Percentiles rank a stretch among this genome's conserved stretches.
Evolutionary conservation across 1,284 basidiomycete genomes (phyloP).

Genomic region (Apiotrichum brassicae): DNA sequence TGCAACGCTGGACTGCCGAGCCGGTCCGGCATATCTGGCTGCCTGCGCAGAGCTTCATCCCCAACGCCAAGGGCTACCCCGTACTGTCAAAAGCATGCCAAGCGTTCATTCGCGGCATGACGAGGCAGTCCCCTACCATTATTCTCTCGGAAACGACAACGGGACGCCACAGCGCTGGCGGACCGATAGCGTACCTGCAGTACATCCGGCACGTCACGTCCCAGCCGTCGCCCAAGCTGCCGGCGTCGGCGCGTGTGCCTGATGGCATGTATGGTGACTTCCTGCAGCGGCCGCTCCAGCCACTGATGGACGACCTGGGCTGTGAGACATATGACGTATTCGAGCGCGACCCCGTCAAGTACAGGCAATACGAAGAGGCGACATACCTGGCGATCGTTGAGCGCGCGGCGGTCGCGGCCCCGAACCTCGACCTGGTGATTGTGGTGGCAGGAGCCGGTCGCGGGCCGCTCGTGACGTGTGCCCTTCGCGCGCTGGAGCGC

Average conservation of each 20-base stretch:
- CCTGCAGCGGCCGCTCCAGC: slow-evolving; percentile 92
- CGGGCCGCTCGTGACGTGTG: slow-evolving; percentile 85
- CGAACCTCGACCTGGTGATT: slow-evolving; percentile 49
- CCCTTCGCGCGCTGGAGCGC: slow-evolving; percentile 69
- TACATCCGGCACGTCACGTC: slow-evolving; percentile 80
- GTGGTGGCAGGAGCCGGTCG: slow-evolving; percentile 93
- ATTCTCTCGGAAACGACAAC: slow-evolving; percentile 65
- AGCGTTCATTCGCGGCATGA: slow-evolving; percentile 75
- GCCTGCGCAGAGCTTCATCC: slow-evolving; percentile 84
- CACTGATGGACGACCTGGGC: slow-evolving; percentile 93
- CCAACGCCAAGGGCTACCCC: slow-evolving; percentile 94
- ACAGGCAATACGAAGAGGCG: slow-evolving; percentile 90
- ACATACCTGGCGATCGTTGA: slow-evolving; percentile 75
- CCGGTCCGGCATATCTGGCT: slow-evolving; percentile 81
- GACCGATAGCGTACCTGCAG: slow-evolving; percentile 80
- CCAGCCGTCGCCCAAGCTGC: slow-evolving; percentile 50
- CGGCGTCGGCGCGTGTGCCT: slow-evolving; percentile 67
- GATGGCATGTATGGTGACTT: slow-evolving; percentile 84
- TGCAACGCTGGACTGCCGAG: slow-evolving; percentile 86
- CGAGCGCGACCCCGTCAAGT: slow-evolving; percentile 96
- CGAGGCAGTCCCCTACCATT: slow-evolving; percentile 75
- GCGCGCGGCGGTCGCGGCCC: slow-evolving; percentile 46
- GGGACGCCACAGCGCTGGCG: slow-evolving; percentile 67
- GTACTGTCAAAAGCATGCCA: slow-evolving; percentile 90
- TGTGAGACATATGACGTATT: slow-evolving; percentile 95